A percentile compares a stretch with the other conserved stretches of the same genome.
Evolutionary conservation across 164 flowering plant genomes (phyloP).

Genomic region (Vitis rupestris): DNA sequence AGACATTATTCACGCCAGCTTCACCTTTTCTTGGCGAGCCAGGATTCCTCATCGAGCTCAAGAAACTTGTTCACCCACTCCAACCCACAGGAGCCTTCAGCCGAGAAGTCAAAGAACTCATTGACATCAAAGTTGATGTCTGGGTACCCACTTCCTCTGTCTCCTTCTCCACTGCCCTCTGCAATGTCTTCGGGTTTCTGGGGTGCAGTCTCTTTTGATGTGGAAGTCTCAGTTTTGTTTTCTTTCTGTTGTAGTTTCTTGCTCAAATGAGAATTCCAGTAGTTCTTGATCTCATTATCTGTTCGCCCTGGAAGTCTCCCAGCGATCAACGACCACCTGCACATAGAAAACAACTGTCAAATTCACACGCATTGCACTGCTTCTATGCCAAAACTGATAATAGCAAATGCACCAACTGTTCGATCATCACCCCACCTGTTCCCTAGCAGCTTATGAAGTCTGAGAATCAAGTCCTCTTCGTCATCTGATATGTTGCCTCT

Average conservation of each 20-base stretch:
- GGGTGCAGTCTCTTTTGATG: background rate
- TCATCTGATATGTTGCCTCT: conserved; percentile 40
- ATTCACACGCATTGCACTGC: background rate
- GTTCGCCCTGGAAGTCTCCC: conserved; percentile 44
- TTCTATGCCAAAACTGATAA: background rate
- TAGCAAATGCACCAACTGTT: background rate
- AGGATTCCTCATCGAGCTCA: conserved; percentile 22
- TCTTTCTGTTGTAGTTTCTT: conserved; percentile 27
- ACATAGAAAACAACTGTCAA: background rate
- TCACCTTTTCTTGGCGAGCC: conserved; percentile 10
- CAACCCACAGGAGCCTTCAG: conserved; percentile 23
- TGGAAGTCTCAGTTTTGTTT: background rate
- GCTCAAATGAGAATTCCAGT: conserved; percentile 51
- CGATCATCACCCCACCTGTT: conserved; percentile 27
- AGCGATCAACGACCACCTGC: conserved; percentile 40
- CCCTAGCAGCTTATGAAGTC: conserved; percentile 34
- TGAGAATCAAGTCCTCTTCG: conserved; percentile 39
- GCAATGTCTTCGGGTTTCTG: background rate
- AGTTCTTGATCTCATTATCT: conserved; percentile 37
- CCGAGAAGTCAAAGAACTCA: conserved; percentile 34
- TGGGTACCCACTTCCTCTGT: background rate
- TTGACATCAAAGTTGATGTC: conserved; percentile 21
- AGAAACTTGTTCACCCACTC: conserved; percentile 40
- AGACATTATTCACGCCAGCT: too few relatives aligned
- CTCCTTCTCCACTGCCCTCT: background rate